Base-by-base conservation (phyloP, 768 basidiomycete species). In the Boletus insuetus region DNA sequence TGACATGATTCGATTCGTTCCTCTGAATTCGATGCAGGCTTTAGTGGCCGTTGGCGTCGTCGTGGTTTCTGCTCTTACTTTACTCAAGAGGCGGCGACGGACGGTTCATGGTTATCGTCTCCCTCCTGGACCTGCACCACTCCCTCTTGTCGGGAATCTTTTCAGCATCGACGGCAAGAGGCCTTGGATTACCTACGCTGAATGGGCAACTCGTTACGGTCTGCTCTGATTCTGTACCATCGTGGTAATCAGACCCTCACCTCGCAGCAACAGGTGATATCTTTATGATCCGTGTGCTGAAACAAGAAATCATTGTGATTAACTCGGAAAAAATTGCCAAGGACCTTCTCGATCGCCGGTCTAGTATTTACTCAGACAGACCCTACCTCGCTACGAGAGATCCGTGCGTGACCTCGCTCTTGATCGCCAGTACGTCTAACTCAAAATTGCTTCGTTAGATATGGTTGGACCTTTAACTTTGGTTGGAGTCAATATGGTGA, bases 331-430 rank as follows among this genome's bases (percentile, higher is more conserved):
- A 62, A 43, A 35, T 68, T 39, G 68, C 69, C n/a, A 57, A 54
- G 24, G 70, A 69, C 0, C 58, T 72, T 8, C 52, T 72, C 14
- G 71, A 72, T 1, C 59, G 53, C 12, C 58, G 70, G 14, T 68
- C 66, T 0, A 22, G 32, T 22, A 58, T 64, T 26, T 70, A 72
- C 41, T 69, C 69, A 4, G 69, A 72, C 44, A 62, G 63, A 31
- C 55, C 65, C 9, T 31, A 53, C 19, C 14, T 61, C 11, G 57
- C 63, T 22, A 55, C 60, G 5, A 53, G 20, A 32, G 59, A 57
- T 24, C 54, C 52, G 65, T 67, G 13, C 13, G 59, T 55, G 12
- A 11, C 19, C 12, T 13, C 29, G 5, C n/a, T 13, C 13, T 10
- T 39, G 39, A 16, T 45, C 20, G 9, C 42, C 11, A 2, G 7